Conservation (phyloP, 345 rosid genomes). For the Pugionium dolabratum region DNA sequence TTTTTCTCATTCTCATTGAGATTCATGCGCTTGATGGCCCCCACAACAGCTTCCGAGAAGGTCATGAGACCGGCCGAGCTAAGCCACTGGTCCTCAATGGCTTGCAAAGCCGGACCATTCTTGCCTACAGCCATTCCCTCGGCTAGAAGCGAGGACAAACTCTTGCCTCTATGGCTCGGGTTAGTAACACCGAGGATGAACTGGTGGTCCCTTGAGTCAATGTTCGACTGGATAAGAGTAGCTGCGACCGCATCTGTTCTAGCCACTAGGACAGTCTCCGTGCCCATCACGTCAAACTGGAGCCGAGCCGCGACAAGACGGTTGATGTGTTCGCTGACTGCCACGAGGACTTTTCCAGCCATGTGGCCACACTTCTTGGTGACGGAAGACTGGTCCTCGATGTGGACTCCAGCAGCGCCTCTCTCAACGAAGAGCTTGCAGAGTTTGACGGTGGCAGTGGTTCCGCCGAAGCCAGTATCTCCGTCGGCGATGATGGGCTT, state of each 20-base stretch:
- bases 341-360: conserved; percentile 97
- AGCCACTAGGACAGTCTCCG: conserved; percentile 90
- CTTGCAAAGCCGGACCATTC: conserved; percentile 73
- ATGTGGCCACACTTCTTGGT: conserved; percentile 96
- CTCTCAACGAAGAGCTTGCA: conserved; percentile 95
- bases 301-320: conserved; percentile 92
- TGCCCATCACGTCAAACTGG: conserved; percentile 95
- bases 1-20: conserved; percentile 60
- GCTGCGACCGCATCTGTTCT: conserved; percentile 91
- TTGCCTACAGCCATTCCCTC: conserved; percentile 79
- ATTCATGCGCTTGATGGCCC: conserved; percentile 63
- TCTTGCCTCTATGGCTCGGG: conserved; percentile 65
- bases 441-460: conserved; percentile 91
- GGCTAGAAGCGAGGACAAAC: conserved; percentile 63
- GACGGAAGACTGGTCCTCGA: conserved; percentile 93
- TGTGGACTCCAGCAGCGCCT: conserved; percentile 93
- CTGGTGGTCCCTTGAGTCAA: conserved; percentile 87
- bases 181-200: conserved; percentile 88
- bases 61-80: conserved; percentile 75
- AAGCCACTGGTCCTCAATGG: conserved; percentile 83
- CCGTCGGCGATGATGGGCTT: conserved; percentile 99
- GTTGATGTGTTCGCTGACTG: conserved; percentile 85
- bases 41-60: conserved; percentile 64
- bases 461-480: conserved; percentile 93
- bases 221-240: conserved; percentile 76